Evolutionary conservation across 495 filamentous ascomycete genomes (phyloP).

Genomic region (Podospora australis): DNA sequence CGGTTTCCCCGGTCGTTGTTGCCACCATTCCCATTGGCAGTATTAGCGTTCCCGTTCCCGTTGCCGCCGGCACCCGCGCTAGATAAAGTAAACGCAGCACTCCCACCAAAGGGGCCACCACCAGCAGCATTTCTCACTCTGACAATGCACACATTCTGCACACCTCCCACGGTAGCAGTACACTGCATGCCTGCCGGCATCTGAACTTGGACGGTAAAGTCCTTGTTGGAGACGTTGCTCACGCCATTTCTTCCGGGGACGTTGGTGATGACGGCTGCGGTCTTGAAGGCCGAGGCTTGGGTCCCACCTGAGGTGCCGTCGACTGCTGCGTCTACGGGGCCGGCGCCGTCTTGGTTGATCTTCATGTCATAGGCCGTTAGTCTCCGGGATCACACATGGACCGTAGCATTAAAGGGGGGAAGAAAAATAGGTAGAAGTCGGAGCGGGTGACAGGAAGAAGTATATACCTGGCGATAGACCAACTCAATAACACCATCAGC

Average conservation of each 20-base stretch:
- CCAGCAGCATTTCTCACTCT: slow-evolving; percentile 49
- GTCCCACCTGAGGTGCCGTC: slow-evolving; percentile 52
- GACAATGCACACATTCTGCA: slow-evolving; percentile 51
- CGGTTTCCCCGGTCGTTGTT: too few species aligned
- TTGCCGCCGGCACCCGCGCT: too few species aligned
- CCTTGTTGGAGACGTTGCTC: slow-evolving; percentile 42
- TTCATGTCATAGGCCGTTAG: too few species aligned
- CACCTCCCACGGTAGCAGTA: slow-evolving; percentile 45
- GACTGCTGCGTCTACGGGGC: slow-evolving; percentile 41
- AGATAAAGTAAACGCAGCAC: slow-evolving; percentile 47
- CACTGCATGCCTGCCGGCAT: slow-evolving; percentile 59
- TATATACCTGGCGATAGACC: slow-evolving; percentile 1
- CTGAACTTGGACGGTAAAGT: slow-evolving; percentile 51
- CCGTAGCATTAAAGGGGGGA: too few species aligned
- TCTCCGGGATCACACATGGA: too few species aligned
- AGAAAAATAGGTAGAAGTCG: too few species aligned
- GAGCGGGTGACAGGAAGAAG: too few species aligned
- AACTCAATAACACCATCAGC: background rate
- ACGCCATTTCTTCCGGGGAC: slow-evolving; percentile 50
- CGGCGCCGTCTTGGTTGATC: slow-evolving; percentile 50
- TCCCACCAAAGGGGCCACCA: slow-evolving; percentile 57
- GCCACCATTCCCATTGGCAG: too few species aligned
- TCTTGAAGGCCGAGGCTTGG: slow-evolving; percentile 46
- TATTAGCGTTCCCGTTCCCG: too few species aligned
- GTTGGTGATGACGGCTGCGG: slow-evolving; percentile 49